Conservation (phyloP, 2,329 filamentous ascomycete genomes). For the Fusarium nanum region DNA sequence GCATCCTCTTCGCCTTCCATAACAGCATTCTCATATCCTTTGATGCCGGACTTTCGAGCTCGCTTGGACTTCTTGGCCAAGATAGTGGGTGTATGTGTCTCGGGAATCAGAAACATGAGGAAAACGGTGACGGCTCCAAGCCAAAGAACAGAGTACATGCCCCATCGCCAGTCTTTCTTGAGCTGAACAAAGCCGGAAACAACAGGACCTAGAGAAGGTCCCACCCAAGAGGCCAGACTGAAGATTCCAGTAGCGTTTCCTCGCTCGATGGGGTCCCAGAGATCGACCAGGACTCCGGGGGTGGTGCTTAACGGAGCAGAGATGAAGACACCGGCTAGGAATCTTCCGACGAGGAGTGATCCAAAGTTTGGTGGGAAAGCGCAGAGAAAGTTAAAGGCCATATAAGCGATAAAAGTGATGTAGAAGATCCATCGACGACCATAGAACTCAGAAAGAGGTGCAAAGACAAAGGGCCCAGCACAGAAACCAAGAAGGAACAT, state of each 20-base stretch:
- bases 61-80: slow-evolving; percentile 65
- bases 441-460: slow-evolving; percentile 68
- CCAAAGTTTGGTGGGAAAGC: slow-evolving; percentile 67
- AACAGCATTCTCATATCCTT: slow-evolving; percentile 64
- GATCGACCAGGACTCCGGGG: slow-evolving; percentile 64
- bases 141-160: slow-evolving; percentile 61
- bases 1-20: slow-evolving; percentile 60
- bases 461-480: slow-evolving; percentile 68
- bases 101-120: slow-evolving; percentile 68
- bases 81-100: slow-evolving; percentile 64
- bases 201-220: slow-evolving; percentile 65
- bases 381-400: slow-evolving; percentile 64
- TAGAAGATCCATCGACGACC: slow-evolving; percentile 66
- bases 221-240: slow-evolving; percentile 64
- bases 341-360: slow-evolving; percentile 64
- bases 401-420: slow-evolving; percentile 60
- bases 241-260: slow-evolving; percentile 67
- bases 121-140: slow-evolving; percentile 54
- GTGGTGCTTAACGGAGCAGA: slow-evolving; percentile 61
- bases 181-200: slow-evolving; percentile 68
- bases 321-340: slow-evolving; percentile 67
- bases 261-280: slow-evolving; percentile 64
- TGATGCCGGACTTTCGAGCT: slow-evolving; percentile 60
- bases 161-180: slow-evolving; percentile 66
- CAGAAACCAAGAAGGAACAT: slow-evolving; percentile 68